Conservation (phyloP, 1,284 basidiomycete species). For the Cutaneotrichosporon curvatum region DNA sequence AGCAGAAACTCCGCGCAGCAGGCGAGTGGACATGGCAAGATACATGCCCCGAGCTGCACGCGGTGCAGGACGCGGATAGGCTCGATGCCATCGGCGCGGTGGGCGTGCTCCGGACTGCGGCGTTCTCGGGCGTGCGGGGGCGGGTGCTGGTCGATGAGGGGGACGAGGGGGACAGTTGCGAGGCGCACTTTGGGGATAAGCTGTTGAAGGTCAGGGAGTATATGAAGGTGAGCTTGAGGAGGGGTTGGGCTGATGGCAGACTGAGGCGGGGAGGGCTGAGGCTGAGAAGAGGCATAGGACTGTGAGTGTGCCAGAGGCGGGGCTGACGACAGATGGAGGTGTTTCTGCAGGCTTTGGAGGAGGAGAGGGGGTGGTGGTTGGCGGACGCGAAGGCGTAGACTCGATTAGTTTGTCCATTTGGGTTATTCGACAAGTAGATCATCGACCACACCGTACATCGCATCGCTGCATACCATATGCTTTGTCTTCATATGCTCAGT, state of each 20-base stretch:
- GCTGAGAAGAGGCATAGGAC: background rate
- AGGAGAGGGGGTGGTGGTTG: no score
- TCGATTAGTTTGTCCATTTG: no score
- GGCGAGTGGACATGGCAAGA: slow-evolving; percentile 65
- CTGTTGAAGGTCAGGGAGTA: slow-evolving; percentile 64
- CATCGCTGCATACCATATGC: no score
- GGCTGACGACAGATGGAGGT: no score
- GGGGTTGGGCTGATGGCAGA: no score
- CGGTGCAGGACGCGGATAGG: slow-evolving; percentile 87
- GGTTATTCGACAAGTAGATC: no score
- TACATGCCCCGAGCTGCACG: slow-evolving; percentile 71
- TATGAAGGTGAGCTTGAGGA: slow-evolving; percentile 53
- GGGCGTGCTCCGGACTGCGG: slow-evolving; percentile 78
- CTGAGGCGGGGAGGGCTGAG: background rate
- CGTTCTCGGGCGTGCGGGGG: slow-evolving; percentile 57
- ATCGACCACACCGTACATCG: no score
- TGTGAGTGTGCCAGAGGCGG: background rate
- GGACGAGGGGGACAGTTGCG: slow-evolving; percentile 48
- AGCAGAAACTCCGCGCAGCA: slow-evolving; percentile 58
- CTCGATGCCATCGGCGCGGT: slow-evolving; percentile 88
- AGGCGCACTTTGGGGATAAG: slow-evolving; percentile 75
- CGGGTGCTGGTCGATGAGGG: slow-evolving; percentile 12
- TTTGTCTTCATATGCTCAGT: no score
- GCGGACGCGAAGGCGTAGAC: no score
- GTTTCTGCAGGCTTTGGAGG: no score